phyloP scores from a whole-genome alignment of 73 alveolate genomes.

The Paramecium primaurelia region DNA sequence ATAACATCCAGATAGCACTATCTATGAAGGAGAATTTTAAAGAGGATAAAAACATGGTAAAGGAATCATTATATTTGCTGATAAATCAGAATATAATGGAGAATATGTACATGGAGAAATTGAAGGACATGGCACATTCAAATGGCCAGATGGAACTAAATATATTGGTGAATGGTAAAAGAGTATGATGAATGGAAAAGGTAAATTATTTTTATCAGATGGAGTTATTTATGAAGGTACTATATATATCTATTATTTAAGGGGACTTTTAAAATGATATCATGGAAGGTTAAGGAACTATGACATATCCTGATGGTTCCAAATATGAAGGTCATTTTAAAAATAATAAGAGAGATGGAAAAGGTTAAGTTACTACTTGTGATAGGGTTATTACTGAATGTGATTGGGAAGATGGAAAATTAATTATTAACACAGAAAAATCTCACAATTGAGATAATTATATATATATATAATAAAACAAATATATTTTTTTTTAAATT shows the following conservation, averaged over 20 bases:
- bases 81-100: constrained; percentile 44
- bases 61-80: background rate
- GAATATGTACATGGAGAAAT: constrained; percentile 51
- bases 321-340: constrained; percentile 58
- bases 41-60: constrained; percentile 2
- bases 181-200: constrained; percentile 46
- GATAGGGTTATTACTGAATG: background rate
- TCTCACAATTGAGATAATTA: background rate
- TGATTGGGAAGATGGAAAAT: constrained; percentile 21
- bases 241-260: background rate
- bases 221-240: background rate
- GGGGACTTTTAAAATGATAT: background rate
- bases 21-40: background rate
- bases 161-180: constrained; percentile 54
- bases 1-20: background rate
- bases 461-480: background rate
- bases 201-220: background rate
- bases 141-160: background rate
- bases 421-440: background rate
- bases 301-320: constrained; percentile 75
- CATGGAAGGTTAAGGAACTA: constrained; percentile 69
- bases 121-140: constrained; percentile 55
- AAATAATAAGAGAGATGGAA: constrained; percentile 59
- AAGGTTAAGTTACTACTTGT: constrained; percentile 8
- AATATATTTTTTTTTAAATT: background rate